These are phyloP conservation scores for Fraxinus sp. DNA, from an alignment of 305 asterid species.

Conservation along the genomic window DNA sequence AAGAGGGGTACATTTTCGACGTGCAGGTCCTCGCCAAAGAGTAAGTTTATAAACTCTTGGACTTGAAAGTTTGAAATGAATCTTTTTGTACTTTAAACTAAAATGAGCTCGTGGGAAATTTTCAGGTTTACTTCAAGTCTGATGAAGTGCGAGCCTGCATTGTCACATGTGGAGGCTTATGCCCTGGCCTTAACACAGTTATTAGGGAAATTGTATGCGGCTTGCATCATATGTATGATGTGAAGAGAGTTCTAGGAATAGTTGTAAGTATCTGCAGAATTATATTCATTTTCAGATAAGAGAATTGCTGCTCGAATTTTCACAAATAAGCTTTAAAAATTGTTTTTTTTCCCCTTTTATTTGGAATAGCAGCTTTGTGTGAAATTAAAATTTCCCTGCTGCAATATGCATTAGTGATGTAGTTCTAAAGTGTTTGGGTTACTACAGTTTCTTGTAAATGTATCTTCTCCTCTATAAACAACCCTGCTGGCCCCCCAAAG, in stretches of 20 bases:
- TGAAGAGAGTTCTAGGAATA: slow-evolving; percentile 68
- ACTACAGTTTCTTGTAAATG: background rate
- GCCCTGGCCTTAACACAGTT: slow-evolving; percentile 97
- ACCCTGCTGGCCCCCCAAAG: background rate
- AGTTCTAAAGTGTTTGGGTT: background rate
- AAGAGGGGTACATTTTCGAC: slow-evolving; percentile 85
- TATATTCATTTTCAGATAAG: background rate
- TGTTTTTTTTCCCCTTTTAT: background rate
- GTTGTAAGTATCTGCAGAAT: slow-evolving; percentile 43
- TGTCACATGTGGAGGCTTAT: slow-evolving; percentile 93
- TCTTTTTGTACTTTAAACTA: background rate
- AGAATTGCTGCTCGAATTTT: background rate
- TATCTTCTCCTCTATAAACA: background rate
- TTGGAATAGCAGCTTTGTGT: background rate
- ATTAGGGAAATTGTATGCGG: slow-evolving; percentile 89
- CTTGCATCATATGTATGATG: slow-evolving; percentile 80
- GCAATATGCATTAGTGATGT: background rate
- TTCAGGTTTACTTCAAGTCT: slow-evolving; percentile 76
- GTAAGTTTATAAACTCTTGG: slow-evolving; percentile 30
- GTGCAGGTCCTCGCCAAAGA: slow-evolving; percentile 93
- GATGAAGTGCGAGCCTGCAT: slow-evolving; percentile 89
- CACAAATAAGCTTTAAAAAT: background rate
- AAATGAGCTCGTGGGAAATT: background rate
- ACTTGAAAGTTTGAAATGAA: background rate
- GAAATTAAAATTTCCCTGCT: background rate